Evolutionary conservation across 305 asterid genomes (phyloP).

Genomic region (Fraxinus sp.): DNA sequence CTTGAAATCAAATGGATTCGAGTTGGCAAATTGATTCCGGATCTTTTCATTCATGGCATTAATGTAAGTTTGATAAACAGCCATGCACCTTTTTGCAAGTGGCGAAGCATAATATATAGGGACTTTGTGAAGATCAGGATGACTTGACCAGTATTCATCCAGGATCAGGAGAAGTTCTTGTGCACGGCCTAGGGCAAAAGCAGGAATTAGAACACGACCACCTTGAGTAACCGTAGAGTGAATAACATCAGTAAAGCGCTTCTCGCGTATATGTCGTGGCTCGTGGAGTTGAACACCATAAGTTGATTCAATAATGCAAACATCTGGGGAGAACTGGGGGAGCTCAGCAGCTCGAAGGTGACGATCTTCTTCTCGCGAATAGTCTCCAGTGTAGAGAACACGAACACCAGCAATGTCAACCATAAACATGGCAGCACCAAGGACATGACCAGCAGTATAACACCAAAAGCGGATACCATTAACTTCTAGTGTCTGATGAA

Average conservation of each 20-base stretch:
- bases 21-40: constrained; percentile 62
- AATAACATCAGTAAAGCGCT: constrained; percentile 87
- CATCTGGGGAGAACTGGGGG: constrained; percentile 89
- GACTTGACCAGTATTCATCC: constrained; percentile 91
- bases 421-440: constrained; percentile 99
- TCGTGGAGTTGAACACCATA: constrained; percentile 92
- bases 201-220: constrained; percentile 93
- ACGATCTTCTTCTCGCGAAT: constrained; percentile 94
- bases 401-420: constrained; percentile 97
- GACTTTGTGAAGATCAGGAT: constrained; percentile 71
- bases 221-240: constrained; percentile 79
- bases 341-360: constrained; percentile 97
- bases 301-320: constrained; percentile 94
- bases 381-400: constrained; percentile 96
- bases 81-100: constrained; percentile 92
- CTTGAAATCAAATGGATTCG: constrained; percentile 85
- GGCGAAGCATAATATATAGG: constrained; percentile 97
- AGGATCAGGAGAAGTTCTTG: constrained; percentile 88
- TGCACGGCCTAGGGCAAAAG: constrained; percentile 93
- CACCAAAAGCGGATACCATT: constrained; percentile 98
- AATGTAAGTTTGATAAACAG: constrained; percentile 90
- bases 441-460: constrained; percentile 99
- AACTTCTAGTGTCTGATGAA: constrained; percentile 95
- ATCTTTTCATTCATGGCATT: constrained; percentile 93
- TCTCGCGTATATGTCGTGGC: constrained; percentile 79